A percentile compares a stretch with the other conserved stretches of the same genome.
Evolutionary conservation across 495 filamentous ascomycete species (phyloP).

Genomic region (Penicillium angulare): DNA sequence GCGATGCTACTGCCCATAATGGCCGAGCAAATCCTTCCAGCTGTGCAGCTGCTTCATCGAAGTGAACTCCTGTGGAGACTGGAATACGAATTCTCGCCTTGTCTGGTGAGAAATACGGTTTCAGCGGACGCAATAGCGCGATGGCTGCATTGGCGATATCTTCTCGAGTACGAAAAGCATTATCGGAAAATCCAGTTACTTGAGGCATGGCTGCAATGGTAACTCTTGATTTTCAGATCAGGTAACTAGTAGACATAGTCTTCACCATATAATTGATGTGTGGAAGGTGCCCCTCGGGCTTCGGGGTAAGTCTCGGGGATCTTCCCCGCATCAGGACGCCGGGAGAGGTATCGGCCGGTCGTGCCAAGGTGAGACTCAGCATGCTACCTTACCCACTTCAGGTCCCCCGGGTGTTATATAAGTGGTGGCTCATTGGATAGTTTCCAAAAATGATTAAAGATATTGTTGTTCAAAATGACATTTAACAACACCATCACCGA

Average conservation of each 20-base stretch:
- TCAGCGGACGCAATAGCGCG: constrained; percentile 11
- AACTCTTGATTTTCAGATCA: too few relatives aligned
- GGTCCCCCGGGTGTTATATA: too few relatives aligned
- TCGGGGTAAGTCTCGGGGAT: constrained; percentile 7
- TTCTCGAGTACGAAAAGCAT: constrained; percentile 7
- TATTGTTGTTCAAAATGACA: too few relatives aligned
- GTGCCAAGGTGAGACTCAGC: background rate
- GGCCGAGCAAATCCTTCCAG: constrained; percentile 22
- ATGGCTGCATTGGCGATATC: constrained; percentile 15
- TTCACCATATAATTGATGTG: background rate
- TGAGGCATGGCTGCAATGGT: too few relatives aligned
- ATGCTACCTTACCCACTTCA: too few relatives aligned
- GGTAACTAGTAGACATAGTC: background rate
- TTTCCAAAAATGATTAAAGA: too few relatives aligned
- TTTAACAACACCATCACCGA: too few relatives aligned
- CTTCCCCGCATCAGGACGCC: too few relatives aligned
- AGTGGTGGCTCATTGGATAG: too few relatives aligned
- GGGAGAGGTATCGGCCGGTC: constrained; percentile 2
- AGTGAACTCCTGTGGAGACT: constrained; percentile 13
- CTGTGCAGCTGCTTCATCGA: constrained; percentile 22
- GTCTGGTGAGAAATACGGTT: constrained; percentile 10
- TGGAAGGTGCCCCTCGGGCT: too few relatives aligned
- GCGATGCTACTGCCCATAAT: constrained; percentile 17
- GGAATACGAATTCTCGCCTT: constrained; percentile 19
- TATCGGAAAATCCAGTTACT: constrained; percentile 7